Evolutionary conservation across 2,329 filamentous ascomycete species (phyloP), one percentile per base, ranked within the genome.

Genomic region (Talaromyces sp.): DNA sequence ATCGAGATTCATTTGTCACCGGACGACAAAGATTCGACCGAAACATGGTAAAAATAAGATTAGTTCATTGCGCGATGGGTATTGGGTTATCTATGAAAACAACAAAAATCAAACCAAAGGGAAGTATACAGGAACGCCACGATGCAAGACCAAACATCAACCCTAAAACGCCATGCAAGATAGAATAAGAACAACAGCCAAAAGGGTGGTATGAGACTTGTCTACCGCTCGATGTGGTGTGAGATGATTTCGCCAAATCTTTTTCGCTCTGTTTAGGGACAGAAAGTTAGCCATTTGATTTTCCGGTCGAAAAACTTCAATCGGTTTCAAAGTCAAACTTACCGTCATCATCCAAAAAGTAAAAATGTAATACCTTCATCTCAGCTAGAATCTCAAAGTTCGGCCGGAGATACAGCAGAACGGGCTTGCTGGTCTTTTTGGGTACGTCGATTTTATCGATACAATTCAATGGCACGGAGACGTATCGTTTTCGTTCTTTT

Each of bases 381-480:
- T 77, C 70, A 8, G 77, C 67, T n/a, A 80, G 68, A 49, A 79
- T 70, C 6, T 80, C 78, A 61, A 79, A 79, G 63, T 79, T 80
- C 2, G 78, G 76, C 53, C 74, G 72, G 3, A 80, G 67, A 22
- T 77, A 72, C 38, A 80, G 43, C n/a, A 72, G 62, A 3, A 79
- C 74, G 38, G 78, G 78, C 47, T 73, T 72, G 6, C 76, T 76
- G 17, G 72, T 64, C 67, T 79, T 80, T 65, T 80, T 80, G 6
- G 74, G 75, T 13, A 75, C 74, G 53, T 76, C 77, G 45, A 80
- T 70, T 22, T 69, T 74, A 3, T 71, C 76, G 34, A 80, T 74
- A 66, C 77, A 79, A 64, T 75, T 77, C n/a, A 80, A 60, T 8
- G 78, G 77, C 51, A 80, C 73, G 1, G 77, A 78, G 6, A 80